These are phyloP conservation scores for Dioscorea cayenensis DNA, from an alignment of 116 monocot species.

Conservation along the genomic window DNA sequence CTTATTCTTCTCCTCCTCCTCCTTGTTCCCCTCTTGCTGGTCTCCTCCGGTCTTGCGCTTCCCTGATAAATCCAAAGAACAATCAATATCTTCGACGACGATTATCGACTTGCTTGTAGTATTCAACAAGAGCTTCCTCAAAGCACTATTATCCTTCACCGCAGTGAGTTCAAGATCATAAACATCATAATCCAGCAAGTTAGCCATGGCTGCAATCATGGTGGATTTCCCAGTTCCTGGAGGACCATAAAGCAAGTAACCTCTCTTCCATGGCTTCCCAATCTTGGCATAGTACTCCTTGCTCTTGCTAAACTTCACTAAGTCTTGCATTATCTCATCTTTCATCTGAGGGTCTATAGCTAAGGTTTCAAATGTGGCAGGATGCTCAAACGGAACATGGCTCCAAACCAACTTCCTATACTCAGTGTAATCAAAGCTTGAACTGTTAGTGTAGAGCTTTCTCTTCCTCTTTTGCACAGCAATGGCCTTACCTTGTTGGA, in stretches of 20 bases:
- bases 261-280: slow-evolving; percentile 16
- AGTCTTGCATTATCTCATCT: slow-evolving; percentile 9
- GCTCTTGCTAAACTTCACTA: slow-evolving; percentile 3
- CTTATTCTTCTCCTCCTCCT: background rate
- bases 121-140: slow-evolving; percentile 16
- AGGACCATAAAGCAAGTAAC: slow-evolving; percentile 14
- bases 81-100: slow-evolving; percentile 32
- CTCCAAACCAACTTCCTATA: slow-evolving; percentile 5
- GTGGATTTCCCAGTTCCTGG: slow-evolving; percentile 28
- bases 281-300: slow-evolving; percentile 9
- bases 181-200: slow-evolving; percentile 24
- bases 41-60: background rate
- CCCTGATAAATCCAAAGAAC: slow-evolving; percentile 21
- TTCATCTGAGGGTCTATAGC: slow-evolving; percentile 18
- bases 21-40: background rate
- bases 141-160: slow-evolving; percentile 13
- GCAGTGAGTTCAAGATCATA: slow-evolving; percentile 28
- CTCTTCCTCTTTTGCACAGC: background rate
- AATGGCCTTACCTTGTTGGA: slow-evolving; percentile 1
- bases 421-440: background rate
- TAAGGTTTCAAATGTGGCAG: slow-evolving; percentile 3
- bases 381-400: slow-evolving; percentile 13
- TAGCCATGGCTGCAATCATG: slow-evolving; percentile 29
- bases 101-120: slow-evolving; percentile 24
- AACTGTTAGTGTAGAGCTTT: slow-evolving; percentile 8